phyloP scores from a whole-genome alignment of 169 alveolate species.

The Toxoplasma gondii region DNA sequence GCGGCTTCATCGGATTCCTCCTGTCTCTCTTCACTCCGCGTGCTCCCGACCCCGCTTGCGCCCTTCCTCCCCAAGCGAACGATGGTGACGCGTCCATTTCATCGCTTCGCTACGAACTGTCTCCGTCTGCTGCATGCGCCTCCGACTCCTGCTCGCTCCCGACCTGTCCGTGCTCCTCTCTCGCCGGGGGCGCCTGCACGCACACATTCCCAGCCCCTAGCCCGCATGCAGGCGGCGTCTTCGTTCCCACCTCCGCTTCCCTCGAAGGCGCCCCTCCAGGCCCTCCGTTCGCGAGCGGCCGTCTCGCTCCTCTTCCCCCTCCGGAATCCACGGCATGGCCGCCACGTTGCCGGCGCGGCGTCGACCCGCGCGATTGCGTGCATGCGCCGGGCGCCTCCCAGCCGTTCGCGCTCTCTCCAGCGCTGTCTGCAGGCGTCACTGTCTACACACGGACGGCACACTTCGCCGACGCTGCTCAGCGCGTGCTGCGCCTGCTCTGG shows the following conservation, averaged over 20 bases:
- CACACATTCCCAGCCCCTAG: not conserved
- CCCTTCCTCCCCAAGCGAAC: not conserved
- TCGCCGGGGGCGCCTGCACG: not conserved
- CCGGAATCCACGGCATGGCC: not conserved
- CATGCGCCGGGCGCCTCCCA: not conserved
- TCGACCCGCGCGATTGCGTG: not conserved
- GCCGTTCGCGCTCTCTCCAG: not conserved
- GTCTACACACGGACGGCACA: constrained; percentile 6
- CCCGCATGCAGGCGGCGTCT: not conserved
- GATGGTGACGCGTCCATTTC: not conserved
- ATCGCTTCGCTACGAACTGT: not conserved
- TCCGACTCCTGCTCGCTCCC: not conserved
- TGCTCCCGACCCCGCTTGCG: not conserved
- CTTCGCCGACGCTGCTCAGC: constrained; percentile 28
- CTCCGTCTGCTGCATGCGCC: not conserved
- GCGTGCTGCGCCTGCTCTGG: not conserved
- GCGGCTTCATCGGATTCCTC: constrained; percentile 1
- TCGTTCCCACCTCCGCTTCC: not conserved
- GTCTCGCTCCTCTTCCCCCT: not conserved
- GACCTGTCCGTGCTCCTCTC: not conserved
- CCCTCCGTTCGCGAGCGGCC: not conserved
- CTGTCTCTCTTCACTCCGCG: not conserved
- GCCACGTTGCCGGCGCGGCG: not conserved
- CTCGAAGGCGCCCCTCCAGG: not conserved
- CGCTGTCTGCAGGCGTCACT: not conserved